Evolutionary conservation across 768 basidiomycete genomes (phyloP).

Genomic region (Obba rivulosa): DNA sequence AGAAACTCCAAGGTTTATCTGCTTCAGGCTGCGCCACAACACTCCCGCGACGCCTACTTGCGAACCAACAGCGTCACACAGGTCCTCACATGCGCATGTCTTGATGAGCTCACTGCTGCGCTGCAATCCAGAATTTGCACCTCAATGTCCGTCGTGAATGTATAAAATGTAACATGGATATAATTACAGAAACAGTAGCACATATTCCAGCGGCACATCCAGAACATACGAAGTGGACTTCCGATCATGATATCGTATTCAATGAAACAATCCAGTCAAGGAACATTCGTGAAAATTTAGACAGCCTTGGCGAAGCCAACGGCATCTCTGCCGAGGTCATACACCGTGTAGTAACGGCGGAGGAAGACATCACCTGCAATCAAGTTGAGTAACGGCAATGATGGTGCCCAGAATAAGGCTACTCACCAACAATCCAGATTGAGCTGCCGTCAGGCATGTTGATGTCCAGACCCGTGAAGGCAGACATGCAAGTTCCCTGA

Average conservation of each 20-base stretch:
- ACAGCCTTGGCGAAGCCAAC: slow-evolving; percentile 72
- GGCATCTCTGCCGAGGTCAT: slow-evolving; percentile 70
- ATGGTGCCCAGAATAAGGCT: neutral
- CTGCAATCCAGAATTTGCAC: too few species aligned
- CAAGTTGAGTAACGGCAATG: neutral
- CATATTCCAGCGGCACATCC: too few species aligned
- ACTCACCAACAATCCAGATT: slow-evolving; percentile 87
- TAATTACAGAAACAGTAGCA: too few species aligned
- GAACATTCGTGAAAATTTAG: slow-evolving; percentile 17
- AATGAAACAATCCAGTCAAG: neutral
- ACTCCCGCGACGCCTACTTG: too few species aligned
- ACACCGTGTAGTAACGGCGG: slow-evolving; percentile 89
- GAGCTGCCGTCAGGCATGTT: slow-evolving; percentile 63
- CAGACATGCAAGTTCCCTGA: slow-evolving; percentile 88
- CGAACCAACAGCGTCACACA: too few species aligned
- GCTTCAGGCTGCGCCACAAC: too few species aligned
- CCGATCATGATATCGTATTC: neutral
- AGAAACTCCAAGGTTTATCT: too few species aligned
- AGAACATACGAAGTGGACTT: neutral
- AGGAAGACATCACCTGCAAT: slow-evolving; percentile 79
- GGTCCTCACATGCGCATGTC: too few species aligned
- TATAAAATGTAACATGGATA: too few species aligned
- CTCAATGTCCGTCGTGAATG: too few species aligned
- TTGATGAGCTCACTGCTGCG: too few species aligned
- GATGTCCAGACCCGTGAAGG: slow-evolving; percentile 91